Percentiles rank a stretch among this genome's conserved stretches.
These are phyloP conservation scores for Penicillium palitans DNA, from an alignment of 2,329 filamentous ascomycete species.

Conservation along the genomic window DNA sequence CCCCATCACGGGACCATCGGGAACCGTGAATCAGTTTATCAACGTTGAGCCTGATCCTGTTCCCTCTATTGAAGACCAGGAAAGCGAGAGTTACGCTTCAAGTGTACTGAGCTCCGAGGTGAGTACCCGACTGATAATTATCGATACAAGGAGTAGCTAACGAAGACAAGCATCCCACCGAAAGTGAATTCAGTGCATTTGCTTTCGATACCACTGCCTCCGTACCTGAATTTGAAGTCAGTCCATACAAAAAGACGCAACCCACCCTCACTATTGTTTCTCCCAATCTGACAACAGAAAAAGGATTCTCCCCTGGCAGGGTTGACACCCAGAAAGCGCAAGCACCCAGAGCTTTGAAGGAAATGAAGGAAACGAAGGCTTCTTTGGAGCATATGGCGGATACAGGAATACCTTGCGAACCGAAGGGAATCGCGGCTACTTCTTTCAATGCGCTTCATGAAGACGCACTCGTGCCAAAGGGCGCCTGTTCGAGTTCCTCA, in stretches of 20 bases:
- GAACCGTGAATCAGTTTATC: neutral
- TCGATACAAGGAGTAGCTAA: neutral
- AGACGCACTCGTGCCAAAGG: neutral
- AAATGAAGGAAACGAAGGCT: neutral
- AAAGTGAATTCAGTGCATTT: neutral
- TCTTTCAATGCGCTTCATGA: neutral
- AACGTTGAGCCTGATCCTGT: neutral
- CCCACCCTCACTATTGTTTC: neutral
- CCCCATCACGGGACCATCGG: neutral
- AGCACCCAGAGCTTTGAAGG: neutral
- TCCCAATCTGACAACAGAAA: slow-evolving; percentile 1
- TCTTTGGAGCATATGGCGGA: neutral
- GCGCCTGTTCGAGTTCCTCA: neutral
- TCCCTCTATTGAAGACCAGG: neutral
- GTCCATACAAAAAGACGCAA: neutral
- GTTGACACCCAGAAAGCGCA: neutral
- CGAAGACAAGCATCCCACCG: neutral
- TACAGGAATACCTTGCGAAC: neutral
- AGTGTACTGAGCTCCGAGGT: neutral
- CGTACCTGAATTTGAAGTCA: neutral
- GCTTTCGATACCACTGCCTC: neutral
- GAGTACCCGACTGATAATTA: too few relatives aligned
- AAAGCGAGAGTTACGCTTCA: neutral
- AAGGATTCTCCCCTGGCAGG: neutral
- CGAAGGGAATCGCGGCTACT: neutral